Base-by-base conservation (phyloP, 2,329 filamentous ascomycete species). In the Tolypocladium cylindrosporum region DNA sequence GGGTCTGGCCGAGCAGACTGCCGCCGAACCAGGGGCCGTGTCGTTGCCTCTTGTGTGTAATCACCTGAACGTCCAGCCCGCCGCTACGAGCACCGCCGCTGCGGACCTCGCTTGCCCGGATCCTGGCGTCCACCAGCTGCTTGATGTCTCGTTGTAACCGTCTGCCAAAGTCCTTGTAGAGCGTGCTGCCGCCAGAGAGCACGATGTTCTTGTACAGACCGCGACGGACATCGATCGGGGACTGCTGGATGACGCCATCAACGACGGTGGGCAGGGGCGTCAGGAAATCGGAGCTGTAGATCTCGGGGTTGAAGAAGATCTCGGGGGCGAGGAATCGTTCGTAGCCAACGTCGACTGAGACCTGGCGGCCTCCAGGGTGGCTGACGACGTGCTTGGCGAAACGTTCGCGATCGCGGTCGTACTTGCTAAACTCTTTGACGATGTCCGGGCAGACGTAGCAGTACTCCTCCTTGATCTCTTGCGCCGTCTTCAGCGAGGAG, bases 131-230 rank as follows among this genome's bases (percentile, higher is more conserved):
- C 48, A 97, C 94, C 59, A 99, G 77, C 71, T 97, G 91, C 75
- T 94, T 90, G 71, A 99, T 99, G 71, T 99, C 95, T 71, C 94
- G 87, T 77, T 99, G 95, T 79, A 99, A 81, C 71, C 94, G 86
- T 64, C 94, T 86, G 34, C 94, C 94, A 75, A 99, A 99, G 75
- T 99, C 92, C 77, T 97, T 97, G 84, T 97, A 99, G 61, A 99
- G 79, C 27, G 94, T 99, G 65, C 92, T 97, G 67, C 94, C 94
- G 71, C 94, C 94, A 4, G 93, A 97, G 42, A 99, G 81, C 41
- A 99, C 94, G 76, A 99, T 99, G 77, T 99, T 99, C 85, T 99
- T 99, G 84, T 99, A 99, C 42, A 99, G 82, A 48, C 94, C 94
- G 76, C 94, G 86, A 69, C 94, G 89, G 52, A 99, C 95, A 70